Base-by-base conservation (phyloP, 768 basidiomycete genomes). In the Leccinum uliginosum region DNA sequence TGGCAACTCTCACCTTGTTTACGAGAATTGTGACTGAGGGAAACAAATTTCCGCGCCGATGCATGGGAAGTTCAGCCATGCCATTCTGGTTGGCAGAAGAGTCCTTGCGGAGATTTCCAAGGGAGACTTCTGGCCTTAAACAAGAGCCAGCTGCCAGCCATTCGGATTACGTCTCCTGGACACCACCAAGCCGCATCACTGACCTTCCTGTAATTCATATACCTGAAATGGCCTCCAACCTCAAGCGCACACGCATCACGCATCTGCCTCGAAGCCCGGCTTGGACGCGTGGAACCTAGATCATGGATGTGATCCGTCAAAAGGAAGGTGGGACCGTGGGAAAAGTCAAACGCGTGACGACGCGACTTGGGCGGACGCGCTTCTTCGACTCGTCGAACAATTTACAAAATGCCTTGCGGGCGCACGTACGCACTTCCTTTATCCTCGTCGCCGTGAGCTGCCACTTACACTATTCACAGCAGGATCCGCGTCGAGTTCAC, bases 401-500 rank as follows among this genome's bases (percentile, higher is more conserved):
- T 32, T 32, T 6, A 30, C 12, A 32, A n/a, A 8, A 58, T 59
- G 60, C 38, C 59, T 21, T 50, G 51, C 23, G 0, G 19, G 14
- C 56, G n/a, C 3, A 44, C 47, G 59, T 61, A 40, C 44, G 60
- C 52, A 30, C 21, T 7, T 23, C 11, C 24, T 6, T 34, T 6
- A 38, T 44, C 11, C 43, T 19, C 21, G 19, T 46, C 9, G 15
- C 11, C 35, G 19, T 34, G 24, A 34, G 11, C 2, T 11, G 3
- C 4, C 32, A 7, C 19, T 19, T 1, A 45, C 50, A 26, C 59
- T 61, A 52, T 59, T 15, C 5, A 15, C 55, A 70, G 67, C 30
- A 0, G n/a, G n/a, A n/a, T 43, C 29, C 72, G 74, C 12, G 56
- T 51, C 19, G 34, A 66, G 3, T 83, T 70, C 58, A 70, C 75